Conservation (phyloP, 371 early-diverging fungal species). For the Haplosporangium sp. region DNA sequence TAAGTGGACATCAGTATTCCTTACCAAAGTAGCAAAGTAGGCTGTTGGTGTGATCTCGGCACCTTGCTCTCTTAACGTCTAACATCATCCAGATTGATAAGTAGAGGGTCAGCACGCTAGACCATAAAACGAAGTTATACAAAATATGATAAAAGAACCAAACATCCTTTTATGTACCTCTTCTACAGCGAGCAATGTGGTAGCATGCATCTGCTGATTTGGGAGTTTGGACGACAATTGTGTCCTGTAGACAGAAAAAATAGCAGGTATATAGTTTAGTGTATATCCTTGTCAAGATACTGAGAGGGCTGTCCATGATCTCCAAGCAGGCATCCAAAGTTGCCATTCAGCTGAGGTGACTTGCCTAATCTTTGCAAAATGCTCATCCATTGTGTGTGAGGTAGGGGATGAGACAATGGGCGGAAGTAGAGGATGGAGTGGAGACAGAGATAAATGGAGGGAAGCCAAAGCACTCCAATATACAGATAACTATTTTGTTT, state of each 20-base stretch:
- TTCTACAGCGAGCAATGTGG: conserved; percentile 89
- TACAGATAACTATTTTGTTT: neutral
- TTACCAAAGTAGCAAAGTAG: conserved; percentile 91
- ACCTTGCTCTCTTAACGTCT: conserved; percentile 83
- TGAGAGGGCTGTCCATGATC: neutral
- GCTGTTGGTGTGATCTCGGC: conserved; percentile 77
- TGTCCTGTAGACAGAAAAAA: conserved; percentile 41
- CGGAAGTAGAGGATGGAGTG: neutral
- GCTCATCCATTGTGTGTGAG: conserved; percentile 52
- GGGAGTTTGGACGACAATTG: conserved; percentile 84
- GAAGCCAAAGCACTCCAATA: neutral
- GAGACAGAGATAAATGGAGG: neutral
- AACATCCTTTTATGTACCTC: conserved; percentile 61
- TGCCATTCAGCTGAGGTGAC: neutral
- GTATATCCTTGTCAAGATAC: neutral
- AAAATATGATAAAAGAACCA: neutral
- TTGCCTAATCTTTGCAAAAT: conserved; percentile 54
- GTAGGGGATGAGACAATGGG: conserved; percentile 11
- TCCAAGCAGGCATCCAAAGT: neutral
- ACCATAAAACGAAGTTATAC: neutral
- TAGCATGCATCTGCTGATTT: conserved; percentile 82
- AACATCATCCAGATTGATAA: conserved; percentile 4
- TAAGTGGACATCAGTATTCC: neutral
- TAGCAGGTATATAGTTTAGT: neutral
- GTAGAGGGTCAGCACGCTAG: neutral